Evolutionary conservation across 352 stramenopile species (phyloP), one percentile per base, ranked within the genome.

Genomic region (Phytophthora macrochlamydospora): DNA sequence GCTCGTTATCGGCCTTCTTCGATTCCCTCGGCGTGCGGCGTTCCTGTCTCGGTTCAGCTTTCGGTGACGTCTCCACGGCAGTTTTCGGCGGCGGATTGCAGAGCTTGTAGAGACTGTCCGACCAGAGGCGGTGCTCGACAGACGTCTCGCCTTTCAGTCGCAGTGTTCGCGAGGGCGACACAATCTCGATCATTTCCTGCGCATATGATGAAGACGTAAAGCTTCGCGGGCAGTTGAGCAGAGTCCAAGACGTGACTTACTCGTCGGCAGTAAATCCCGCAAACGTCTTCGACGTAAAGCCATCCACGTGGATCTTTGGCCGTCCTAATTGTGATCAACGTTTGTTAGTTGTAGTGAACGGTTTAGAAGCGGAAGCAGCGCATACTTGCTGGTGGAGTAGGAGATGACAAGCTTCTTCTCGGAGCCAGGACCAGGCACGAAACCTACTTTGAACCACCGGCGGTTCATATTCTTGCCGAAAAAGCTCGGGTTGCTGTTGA

Each of bases 151-250:
- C 85, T 58, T 92, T 91, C 45, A 95, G 81, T 7, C 87, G 79
- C 11, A 95, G 65, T 9, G 85, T 95, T 7, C 85, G 78, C 24
- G 78, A 76, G 1, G 85, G 82, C 30, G 87, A 91, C 12, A 93
- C 80, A 50, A 95, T 81, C 56, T 95, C 85, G 56, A 95, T 95
- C 76, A 93, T 86, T 33, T 92, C 83, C 84, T 94, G 50, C 2
- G 52, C 35, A 29, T 3, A 28, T 49, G 38, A 49, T 28, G 43
- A 29, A 3, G 18, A 24, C 18, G 42, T 40, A 29, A 32, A 64
- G 5, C 7, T 62, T 30, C 40, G 35, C 8, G 43, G 0, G 7
- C 32, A 52, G 24, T 40, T 45, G 12, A 7, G 9, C 5, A 37
- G 35, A 48, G 38, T 12, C 43, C n/a, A 35, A 9, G 18, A 29